Percentiles rank a stretch among this genome's conserved stretches.
Conservation (phyloP, 2,329 filamentous ascomycete genomes). For the Didymella glomerata region DNA sequence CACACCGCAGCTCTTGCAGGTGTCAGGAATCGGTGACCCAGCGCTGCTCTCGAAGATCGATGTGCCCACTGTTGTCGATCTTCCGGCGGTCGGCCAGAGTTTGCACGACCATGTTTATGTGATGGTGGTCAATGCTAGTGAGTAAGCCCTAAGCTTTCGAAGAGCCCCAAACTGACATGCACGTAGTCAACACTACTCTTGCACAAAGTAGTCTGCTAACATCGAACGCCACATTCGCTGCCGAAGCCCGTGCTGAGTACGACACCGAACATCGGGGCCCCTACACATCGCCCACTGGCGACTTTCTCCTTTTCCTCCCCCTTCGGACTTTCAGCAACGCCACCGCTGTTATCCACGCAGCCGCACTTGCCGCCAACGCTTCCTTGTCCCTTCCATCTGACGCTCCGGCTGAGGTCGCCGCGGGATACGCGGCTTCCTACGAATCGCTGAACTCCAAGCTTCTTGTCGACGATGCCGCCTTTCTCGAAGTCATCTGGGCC, state of each 20-base stretch:
- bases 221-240: slow-evolving; percentile 33
- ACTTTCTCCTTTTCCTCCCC: slow-evolving; percentile 37
- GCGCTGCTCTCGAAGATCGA: slow-evolving; percentile 31
- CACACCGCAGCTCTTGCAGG: slow-evolving; percentile 39
- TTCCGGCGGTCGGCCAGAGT: slow-evolving; percentile 39
- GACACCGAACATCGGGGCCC: slow-evolving; percentile 24
- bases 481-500: slow-evolving; percentile 34
- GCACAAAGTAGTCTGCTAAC: slow-evolving; percentile 11
- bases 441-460: slow-evolving; percentile 30
- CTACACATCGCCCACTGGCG: slow-evolving; percentile 28
- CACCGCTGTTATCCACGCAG: slow-evolving; percentile 23
- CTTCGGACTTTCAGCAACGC: slow-evolving; percentile 31
- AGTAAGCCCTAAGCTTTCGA: not conserved
- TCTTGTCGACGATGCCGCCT: slow-evolving; percentile 25
- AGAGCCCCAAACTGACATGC: slow-evolving; percentile 1
- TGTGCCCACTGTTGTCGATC: slow-evolving; percentile 31
- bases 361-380: slow-evolving; percentile 27
- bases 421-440: slow-evolving; percentile 30
- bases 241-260: slow-evolving; percentile 31
- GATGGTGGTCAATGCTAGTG: slow-evolving; percentile 25
- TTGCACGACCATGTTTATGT: slow-evolving; percentile 34
- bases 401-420: slow-evolving; percentile 28
- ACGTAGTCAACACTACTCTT: slow-evolving; percentile 26
- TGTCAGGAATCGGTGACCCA: slow-evolving; percentile 40
- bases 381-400: slow-evolving; percentile 28